Conservation (phyloP, 1,139 yeast species). For the Kurtzmaniella natalensis region DNA sequence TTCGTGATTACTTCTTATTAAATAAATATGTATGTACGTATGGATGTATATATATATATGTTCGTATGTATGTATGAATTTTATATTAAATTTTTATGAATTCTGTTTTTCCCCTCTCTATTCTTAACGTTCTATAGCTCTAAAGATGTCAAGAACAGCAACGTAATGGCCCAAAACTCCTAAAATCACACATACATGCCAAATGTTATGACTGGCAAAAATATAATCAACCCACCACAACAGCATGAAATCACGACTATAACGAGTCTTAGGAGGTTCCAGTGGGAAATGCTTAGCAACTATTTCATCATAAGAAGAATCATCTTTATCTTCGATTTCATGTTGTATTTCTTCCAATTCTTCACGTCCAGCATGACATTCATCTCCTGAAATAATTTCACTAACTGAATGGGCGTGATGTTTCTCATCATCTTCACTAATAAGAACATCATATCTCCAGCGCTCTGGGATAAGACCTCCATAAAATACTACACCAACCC, state of each 20-base stretch:
- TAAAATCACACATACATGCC: slow-evolving; percentile 89
- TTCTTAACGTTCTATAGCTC: background rate
- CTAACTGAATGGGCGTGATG: slow-evolving; percentile 25
- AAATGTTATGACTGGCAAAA: slow-evolving; percentile 77
- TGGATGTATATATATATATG: background rate
- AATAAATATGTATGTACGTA: background rate
- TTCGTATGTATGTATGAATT: background rate
- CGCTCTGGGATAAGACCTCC: slow-evolving; percentile 89
- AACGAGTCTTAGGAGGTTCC: slow-evolving; percentile 42
- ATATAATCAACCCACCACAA: slow-evolving; percentile 84
- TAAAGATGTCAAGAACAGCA: slow-evolving; percentile 68
- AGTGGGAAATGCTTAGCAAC: slow-evolving; percentile 52
- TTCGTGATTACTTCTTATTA: too few relatives aligned
- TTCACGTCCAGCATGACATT: slow-evolving; percentile 41
- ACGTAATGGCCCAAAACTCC: slow-evolving; percentile 86
- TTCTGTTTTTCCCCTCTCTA: background rate
- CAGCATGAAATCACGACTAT: slow-evolving; percentile 49
- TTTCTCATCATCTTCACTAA: slow-evolving; percentile 32
- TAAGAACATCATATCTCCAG: slow-evolving; percentile 64
- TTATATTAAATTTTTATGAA: too few relatives aligned
- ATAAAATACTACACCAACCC: slow-evolving; percentile 80
- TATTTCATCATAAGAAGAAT: slow-evolving; percentile 23
- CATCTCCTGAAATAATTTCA: slow-evolving; percentile 34
- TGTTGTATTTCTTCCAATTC: slow-evolving; percentile 41
- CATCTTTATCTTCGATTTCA: slow-evolving; percentile 18